A percentile compares a stretch with the other conserved stretches of the same genome.
These are phyloP conservation scores for Phytophthora cajani DNA, from an alignment of 352 stramenopile genomes.

Conservation along the genomic window DNA sequence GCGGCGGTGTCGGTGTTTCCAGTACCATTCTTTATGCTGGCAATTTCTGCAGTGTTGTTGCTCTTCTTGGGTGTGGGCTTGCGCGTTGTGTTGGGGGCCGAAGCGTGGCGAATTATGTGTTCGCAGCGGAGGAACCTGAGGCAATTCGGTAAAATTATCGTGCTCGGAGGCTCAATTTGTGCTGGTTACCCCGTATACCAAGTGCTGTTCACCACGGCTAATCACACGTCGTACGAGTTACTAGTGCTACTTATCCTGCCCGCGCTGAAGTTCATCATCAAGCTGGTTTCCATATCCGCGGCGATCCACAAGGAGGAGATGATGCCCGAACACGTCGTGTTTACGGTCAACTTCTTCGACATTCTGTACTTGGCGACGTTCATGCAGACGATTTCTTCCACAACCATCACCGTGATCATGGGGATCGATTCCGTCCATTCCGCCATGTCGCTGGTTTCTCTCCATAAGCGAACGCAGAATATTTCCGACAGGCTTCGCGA, in stretches of 20 bases:
- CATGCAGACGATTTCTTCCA: slow-evolving; percentile 3
- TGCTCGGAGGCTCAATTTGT: not conserved
- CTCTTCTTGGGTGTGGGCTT: not conserved
- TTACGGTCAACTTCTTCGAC: slow-evolving; percentile 10
- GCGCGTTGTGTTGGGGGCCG: not conserved
- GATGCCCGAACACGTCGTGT: slow-evolving; percentile 15
- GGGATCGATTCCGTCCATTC: not conserved
- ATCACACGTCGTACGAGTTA: slow-evolving; percentile 8
- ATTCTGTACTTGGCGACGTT: not conserved
- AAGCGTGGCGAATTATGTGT: not conserved
- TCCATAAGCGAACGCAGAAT: not conserved
- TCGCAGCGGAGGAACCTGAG: not conserved
- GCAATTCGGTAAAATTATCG: not conserved
- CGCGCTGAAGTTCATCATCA: slow-evolving; percentile 8
- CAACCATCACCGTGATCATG: not conserved
- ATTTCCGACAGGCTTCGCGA: not conserved
- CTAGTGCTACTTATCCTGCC: slow-evolving; percentile 1
- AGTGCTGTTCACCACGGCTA: slow-evolving; percentile 5
- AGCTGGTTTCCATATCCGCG: not conserved
- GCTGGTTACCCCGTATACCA: slow-evolving; percentile 9
- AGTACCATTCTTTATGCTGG: slow-evolving; percentile 4
- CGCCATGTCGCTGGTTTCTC: not conserved
- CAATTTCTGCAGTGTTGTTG: not conserved
- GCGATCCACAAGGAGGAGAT: slow-evolving; percentile 8
- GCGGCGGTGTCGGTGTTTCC: slow-evolving; percentile 9